Conservation (phyloP, 1,284 basidiomycete species). For the Pseudozyma hubeiensis region DNA sequence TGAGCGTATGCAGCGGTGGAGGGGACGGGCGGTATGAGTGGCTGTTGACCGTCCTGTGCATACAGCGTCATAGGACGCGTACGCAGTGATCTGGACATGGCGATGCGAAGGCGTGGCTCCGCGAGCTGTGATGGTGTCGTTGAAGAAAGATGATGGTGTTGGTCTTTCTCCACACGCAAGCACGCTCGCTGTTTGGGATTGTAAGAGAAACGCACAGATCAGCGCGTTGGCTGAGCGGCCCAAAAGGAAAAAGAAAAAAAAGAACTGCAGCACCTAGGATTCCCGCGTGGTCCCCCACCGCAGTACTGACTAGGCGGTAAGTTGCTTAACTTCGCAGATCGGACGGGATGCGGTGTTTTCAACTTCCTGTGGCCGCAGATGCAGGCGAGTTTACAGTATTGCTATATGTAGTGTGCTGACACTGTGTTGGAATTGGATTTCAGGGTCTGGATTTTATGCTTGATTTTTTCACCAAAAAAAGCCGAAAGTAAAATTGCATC, state of each 20-base stretch:
- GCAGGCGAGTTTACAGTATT: not conserved
- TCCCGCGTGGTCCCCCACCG: slow-evolving; percentile 85
- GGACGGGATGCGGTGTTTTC: slow-evolving; percentile 84
- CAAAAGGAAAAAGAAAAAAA: slow-evolving; percentile 70
- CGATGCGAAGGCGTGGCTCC: not conserved
- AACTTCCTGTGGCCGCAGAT: slow-evolving; percentile 82
- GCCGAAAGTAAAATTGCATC: not conserved
- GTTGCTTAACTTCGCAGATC: slow-evolving; percentile 83
- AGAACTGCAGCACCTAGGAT: slow-evolving; percentile 83
- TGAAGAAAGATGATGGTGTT: not conserved
- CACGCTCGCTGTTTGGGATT: too few relatives aligned
- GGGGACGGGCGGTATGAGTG: slow-evolving; percentile 24
- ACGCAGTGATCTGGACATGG: slow-evolving; percentile 65
- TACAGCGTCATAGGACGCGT: slow-evolving; percentile 67
- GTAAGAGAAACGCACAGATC: slow-evolving; percentile 1
- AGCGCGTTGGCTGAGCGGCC: not conserved
- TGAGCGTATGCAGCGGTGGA: not conserved
- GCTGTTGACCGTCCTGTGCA: slow-evolving; percentile 41
- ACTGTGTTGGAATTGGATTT: not conserved
- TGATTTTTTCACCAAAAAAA: not conserved
- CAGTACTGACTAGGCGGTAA: slow-evolving; percentile 85
- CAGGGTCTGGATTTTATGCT: slow-evolving; percentile 5
- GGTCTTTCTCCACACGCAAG: too few relatives aligned
- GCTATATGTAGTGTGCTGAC: not conserved
- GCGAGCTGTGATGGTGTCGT: not conserved